phyloP scores from a whole-genome alignment of 495 filamentous ascomycete species.

The Penicillium simplicissimum region DNA sequence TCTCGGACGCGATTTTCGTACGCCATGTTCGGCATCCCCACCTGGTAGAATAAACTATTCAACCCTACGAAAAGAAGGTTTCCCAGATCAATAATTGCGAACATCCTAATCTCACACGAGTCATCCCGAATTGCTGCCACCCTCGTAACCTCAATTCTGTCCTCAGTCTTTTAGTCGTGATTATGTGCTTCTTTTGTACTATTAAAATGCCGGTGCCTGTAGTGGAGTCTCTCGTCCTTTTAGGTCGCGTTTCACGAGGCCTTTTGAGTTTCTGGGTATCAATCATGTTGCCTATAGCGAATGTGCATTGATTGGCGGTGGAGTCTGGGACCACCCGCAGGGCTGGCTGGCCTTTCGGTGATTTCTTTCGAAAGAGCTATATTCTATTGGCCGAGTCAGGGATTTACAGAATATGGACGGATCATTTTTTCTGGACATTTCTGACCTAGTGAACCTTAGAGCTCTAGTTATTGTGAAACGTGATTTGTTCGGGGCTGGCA shows the following conservation, averaged over 20 bases:
- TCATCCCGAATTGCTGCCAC: neutral
- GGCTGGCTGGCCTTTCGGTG: too few species aligned
- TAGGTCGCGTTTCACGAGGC: neutral
- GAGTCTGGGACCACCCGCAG: neutral
- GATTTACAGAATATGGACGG: too few species aligned
- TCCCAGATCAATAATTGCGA: constrained; percentile 1
- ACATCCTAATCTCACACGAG: neutral
- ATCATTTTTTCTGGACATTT: too few species aligned
- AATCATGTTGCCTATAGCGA: too few species aligned
- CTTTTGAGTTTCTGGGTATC: neutral
- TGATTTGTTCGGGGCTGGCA: too few species aligned
- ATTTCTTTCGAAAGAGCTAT: too few species aligned
- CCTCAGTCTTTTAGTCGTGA: too few species aligned
- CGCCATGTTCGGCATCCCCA: neutral
- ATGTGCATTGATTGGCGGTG: neutral
- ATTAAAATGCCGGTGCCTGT: constrained; percentile 3
- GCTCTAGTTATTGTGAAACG: too few species aligned
- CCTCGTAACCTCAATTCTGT: neutral
- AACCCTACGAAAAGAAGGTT: neutral
- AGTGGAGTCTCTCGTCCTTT: constrained; percentile 6
- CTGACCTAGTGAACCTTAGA: too few species aligned
- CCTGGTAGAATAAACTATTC: neutral
- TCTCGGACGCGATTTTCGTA: neutral
- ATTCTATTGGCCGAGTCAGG: too few species aligned
- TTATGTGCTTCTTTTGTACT: neutral